These are phyloP conservation scores for Fraxinus floribunda DNA, from an alignment of 305 asterid species.

Conservation along the genomic window DNA sequence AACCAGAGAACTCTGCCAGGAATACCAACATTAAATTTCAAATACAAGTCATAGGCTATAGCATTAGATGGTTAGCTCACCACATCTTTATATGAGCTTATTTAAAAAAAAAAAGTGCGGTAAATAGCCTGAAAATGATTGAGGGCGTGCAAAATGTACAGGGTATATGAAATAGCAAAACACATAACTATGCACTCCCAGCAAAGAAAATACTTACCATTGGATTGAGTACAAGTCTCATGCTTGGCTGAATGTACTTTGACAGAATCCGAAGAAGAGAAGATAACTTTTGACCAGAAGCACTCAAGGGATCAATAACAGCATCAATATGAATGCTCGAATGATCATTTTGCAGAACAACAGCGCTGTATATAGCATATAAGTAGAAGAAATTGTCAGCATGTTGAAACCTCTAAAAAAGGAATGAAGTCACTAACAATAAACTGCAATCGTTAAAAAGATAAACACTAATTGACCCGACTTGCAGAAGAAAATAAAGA, in stretches of 20 bases:
- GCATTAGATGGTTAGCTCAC: not conserved
- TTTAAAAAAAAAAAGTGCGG: not conserved
- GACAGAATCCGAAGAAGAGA: slow-evolving; percentile 85
- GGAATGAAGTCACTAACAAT: not conserved
- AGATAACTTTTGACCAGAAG: slow-evolving; percentile 94
- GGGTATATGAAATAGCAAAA: not conserved
- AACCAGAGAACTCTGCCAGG: slow-evolving; percentile 84
- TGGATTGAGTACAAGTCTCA: slow-evolving; percentile 96
- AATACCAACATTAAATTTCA: slow-evolving; percentile 26
- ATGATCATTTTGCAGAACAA: slow-evolving; percentile 61
- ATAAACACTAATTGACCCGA: not conserved
- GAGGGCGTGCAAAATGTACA: not conserved
- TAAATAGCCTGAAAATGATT: slow-evolving; percentile 4
- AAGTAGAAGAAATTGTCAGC: slow-evolving; percentile 22
- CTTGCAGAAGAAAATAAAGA: not conserved
- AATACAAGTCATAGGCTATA: slow-evolving; percentile 11
- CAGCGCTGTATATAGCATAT: slow-evolving; percentile 64
- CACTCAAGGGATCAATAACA: slow-evolving; percentile 93
- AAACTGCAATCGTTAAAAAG: not conserved
- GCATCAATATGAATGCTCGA: slow-evolving; percentile 97
- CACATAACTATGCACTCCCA: not conserved
- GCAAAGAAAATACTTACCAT: slow-evolving; percentile 51
- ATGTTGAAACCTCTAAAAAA: slow-evolving; percentile 14
- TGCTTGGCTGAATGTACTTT: slow-evolving; percentile 81
- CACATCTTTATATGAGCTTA: slow-evolving; percentile 4